Conservation (phyloP, 495 filamentous ascomycete species). For the Margaritispora aquatica region DNA sequence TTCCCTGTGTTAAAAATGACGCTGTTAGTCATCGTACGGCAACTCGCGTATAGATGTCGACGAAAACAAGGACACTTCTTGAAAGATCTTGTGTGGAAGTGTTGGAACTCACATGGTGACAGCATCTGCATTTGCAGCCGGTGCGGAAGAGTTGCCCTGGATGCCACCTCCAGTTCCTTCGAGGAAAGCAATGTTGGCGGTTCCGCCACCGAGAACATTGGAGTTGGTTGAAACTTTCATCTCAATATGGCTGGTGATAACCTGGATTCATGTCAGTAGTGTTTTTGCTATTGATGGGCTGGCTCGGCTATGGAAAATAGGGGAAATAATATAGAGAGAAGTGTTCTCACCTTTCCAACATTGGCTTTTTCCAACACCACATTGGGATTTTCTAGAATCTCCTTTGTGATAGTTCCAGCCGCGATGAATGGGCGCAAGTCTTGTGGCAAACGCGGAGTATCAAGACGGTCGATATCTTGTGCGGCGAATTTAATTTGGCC, state of each 20-base stretch:
- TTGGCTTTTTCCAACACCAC: conserved; percentile 21
- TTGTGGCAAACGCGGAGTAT: conserved; percentile 25
- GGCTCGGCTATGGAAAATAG: not conserved
- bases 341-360: conserved; percentile 1
- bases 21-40: no score
- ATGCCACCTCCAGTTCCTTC: conserved; percentile 4
- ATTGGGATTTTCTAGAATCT: conserved; percentile 23
- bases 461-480: conserved; percentile 1
- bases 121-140: conserved; percentile 22
- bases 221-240: conserved; percentile 24
- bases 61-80: no score
- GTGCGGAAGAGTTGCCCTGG: not conserved
- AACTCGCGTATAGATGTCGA: no score
- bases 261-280: conserved; percentile 1
- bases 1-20: no score
- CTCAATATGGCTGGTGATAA: conserved; percentile 22
- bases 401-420: conserved; percentile 26
- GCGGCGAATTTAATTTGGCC: conserved; percentile 3
- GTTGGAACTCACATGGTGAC: conserved; percentile 20
- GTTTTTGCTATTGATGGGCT: no score
- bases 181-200: conserved; percentile 27
- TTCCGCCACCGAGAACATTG: conserved; percentile 22
- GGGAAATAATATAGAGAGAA: not conserved
- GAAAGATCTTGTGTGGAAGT: no score
- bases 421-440: conserved; percentile 24